Percentiles rank a stretch among this genome's conserved stretches.
Evolutionary conservation across 306 rosid genomes (phyloP).

Genomic region (Vigna mungo): DNA sequence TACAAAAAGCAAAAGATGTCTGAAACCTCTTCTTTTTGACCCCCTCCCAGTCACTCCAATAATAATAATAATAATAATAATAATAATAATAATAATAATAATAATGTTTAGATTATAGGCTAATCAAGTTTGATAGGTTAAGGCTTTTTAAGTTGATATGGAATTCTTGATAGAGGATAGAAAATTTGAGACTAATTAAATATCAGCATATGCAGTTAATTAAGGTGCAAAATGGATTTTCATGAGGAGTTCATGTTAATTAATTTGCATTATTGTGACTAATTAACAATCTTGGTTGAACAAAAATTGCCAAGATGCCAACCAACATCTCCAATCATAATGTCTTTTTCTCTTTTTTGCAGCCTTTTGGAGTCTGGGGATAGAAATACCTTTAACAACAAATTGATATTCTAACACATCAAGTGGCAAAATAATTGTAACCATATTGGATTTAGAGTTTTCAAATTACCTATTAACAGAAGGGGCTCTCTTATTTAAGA

Average conservation of each 20-base stretch:
- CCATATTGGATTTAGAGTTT: conserved; percentile 40
- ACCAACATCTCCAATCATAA: conserved; percentile 64
- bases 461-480: not conserved
- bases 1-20: conserved; percentile 64
- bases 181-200: not conserved
- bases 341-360: conserved; percentile 55
- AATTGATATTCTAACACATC: conserved; percentile 34
- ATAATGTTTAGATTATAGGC: not conserved
- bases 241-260: too few relatives aligned
- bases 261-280: conserved; percentile 1
- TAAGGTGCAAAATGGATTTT: conserved; percentile 2
- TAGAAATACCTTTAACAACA: conserved; percentile 52
- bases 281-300: conserved; percentile 29
- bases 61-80: not conserved
- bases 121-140: not conserved
- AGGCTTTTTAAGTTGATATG: not conserved
- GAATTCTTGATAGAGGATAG: not conserved
- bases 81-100: not conserved
- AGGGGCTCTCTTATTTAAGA: not conserved
- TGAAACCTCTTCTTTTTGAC: conserved; percentile 62
- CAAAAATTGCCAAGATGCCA: conserved; percentile 45
- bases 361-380: conserved; percentile 61
- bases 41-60: conserved; percentile 29
- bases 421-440: conserved; percentile 61
- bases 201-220: conserved; percentile 4